Base-by-base conservation (phyloP, 495 filamentous ascomycete genomes). In the Neurospora sublineolata region DNA sequence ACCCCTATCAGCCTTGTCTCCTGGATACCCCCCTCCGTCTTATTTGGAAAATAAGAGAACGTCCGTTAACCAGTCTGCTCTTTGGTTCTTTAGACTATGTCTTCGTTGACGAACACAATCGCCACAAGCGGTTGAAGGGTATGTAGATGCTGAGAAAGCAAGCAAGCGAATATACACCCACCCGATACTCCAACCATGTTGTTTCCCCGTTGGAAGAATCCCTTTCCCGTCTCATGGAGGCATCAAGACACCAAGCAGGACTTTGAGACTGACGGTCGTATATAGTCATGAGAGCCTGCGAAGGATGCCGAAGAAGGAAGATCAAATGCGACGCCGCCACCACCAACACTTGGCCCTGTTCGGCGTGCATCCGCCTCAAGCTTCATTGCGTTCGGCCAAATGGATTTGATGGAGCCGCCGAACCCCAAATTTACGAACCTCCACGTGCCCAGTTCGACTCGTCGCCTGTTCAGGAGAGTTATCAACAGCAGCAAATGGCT, bases 311-410 rank as follows among this genome's bases (percentile, higher is more conserved):
- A 72, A 90, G 93, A 81, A 86, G 91, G 69, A 93, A 93, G 78
- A 93, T 99, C 77, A 97, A 97, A 78, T 99, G 95, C 79, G 95
- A 99, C 85, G 94, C 95, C 71, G 95, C 94, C 27, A 97, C 95
- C 30, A 97, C 94, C 20, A 98, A 99, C 82, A 92, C 93, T 36
- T 99, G 95, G 95, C 95, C 95, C 12, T 99, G 95, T 79, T 94
- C 94, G 71, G 93, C 95, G 42, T 99, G 95, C 79, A 89, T 92
- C 68, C 90, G 95, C 68, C 84, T 98, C 69, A 97, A 97, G 82
- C 85, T 97, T 72, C 91, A 94, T 73, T 99, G 95, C 78, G 90
- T 97, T 41, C 94, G 94, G 68, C 95, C 95, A 4, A 94, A 93
- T 70, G 89, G 96, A 67, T 93, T 95, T 77, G 94, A 98, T 75